Conservation (phyloP, 225 moss, liverwort and hornwort genomes). For the Takakia lepidozioides region DNA sequence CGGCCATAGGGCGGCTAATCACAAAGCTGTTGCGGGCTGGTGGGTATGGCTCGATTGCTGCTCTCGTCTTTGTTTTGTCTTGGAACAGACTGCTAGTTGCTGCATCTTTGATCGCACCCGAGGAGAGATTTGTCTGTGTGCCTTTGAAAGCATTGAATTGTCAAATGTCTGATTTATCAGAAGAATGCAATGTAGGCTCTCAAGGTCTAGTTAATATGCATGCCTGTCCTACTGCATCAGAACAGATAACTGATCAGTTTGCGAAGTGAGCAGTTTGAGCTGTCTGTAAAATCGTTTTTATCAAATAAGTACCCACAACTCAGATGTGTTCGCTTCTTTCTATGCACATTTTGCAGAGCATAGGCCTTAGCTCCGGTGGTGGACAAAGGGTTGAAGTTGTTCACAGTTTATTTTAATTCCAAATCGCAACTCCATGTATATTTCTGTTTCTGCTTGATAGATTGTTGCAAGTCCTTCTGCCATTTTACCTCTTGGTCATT, state of each 20-base stretch:
- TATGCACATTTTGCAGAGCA: slow-evolving; percentile 35
- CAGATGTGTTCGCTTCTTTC: background rate
- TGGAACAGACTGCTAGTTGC: too few species aligned
- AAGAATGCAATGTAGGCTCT: too few species aligned
- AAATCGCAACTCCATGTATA: slow-evolving; percentile 29
- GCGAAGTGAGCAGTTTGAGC: background rate
- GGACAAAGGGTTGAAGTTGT: slow-evolving; percentile 35
- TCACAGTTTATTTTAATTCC: slow-evolving; percentile 27
- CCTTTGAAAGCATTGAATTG: too few species aligned
- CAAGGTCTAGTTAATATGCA: too few species aligned
- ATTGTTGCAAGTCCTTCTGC: too few species aligned
- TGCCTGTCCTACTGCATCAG: background rate
- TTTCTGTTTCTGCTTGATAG: background rate
- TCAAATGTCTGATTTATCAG: too few species aligned
- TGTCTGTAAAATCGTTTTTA: too few species aligned
- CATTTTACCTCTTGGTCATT: too few species aligned
- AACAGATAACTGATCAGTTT: background rate
- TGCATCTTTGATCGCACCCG: background rate
- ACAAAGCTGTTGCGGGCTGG: slow-evolving; percentile 44
- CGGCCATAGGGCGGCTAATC: slow-evolving; percentile 52
- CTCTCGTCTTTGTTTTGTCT: background rate
- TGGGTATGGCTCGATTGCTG: slow-evolving; percentile 20
- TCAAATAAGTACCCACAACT: too few species aligned
- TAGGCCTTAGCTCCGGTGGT: slow-evolving; percentile 39
- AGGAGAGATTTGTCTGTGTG: too few species aligned